Percentiles rank a stretch among this genome's conserved stretches.
phyloP scores from a whole-genome alignment of 2,329 filamentous ascomycete genomes.

The Aspergillus bombycis region DNA sequence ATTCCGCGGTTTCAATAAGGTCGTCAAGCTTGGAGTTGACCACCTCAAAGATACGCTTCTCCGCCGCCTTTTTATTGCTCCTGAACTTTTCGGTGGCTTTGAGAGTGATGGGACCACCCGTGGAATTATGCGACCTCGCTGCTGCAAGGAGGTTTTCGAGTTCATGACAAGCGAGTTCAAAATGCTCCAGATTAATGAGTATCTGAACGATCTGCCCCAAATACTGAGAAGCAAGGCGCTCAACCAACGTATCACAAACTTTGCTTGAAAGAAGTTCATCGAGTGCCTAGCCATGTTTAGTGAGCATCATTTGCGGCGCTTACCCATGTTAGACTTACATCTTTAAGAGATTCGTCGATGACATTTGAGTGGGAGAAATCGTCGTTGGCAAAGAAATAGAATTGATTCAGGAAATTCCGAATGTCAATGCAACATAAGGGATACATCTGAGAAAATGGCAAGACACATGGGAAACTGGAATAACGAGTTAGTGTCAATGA shows the following conservation, averaged over 20 bases:
- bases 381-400: constrained; percentile 96
- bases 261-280: constrained; percentile 92
- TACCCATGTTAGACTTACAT: constrained; percentile 53
- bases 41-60: constrained; percentile 96
- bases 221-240: constrained; percentile 88
- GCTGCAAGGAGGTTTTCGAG: constrained; percentile 84
- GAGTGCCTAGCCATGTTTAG: constrained; percentile 63
- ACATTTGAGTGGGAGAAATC: constrained; percentile 88
- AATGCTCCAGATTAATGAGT: constrained; percentile 94
- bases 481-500: constrained; percentile 7
- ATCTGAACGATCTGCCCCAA: constrained; percentile 98
- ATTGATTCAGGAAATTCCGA: constrained; percentile 94
- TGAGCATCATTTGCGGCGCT: background rate
- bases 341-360: constrained; percentile 87
- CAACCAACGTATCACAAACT: constrained; percentile 87
- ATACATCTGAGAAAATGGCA: constrained; percentile 99
- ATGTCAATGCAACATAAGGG: constrained; percentile 98
- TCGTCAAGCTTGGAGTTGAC: constrained; percentile 99
- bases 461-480: constrained; percentile 81
- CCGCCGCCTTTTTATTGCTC: constrained; percentile 90
- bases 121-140: constrained; percentile 76
- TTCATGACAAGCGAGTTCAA: constrained; percentile 89
- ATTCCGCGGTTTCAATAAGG: constrained; percentile 93
- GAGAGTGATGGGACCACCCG: constrained; percentile 77
- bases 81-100: constrained; percentile 84